Conservation (phyloP, 2,329 filamentous ascomycete genomes). For the Ceratocystis destructans region DNA sequence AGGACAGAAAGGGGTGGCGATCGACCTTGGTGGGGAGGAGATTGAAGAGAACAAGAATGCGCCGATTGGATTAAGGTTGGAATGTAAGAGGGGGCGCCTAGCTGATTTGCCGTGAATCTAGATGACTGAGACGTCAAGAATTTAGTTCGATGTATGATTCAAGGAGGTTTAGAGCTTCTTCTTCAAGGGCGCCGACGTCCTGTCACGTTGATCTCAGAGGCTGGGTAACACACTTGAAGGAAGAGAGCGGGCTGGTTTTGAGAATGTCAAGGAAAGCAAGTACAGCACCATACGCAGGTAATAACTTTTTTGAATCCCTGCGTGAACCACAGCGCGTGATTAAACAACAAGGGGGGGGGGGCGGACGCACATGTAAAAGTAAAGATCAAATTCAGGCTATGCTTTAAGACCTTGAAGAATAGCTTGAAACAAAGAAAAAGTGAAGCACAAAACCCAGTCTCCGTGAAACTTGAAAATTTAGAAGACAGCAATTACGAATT, state of each 20-base stretch:
- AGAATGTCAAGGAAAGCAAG: not conserved
- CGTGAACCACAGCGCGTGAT: not conserved
- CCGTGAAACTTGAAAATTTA: too few species aligned
- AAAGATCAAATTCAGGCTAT: not conserved
- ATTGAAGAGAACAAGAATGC: not conserved
- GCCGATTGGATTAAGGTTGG: not conserved
- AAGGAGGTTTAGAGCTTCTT: not conserved
- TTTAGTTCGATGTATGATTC: not conserved
- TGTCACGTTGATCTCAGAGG: not conserved
- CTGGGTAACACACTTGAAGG: not conserved
- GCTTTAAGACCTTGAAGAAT: not conserved
- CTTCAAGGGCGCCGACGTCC: not conserved
- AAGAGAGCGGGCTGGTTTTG: not conserved
- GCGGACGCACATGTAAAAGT: not conserved
- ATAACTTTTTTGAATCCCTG: not conserved
- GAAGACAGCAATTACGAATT: too few species aligned
- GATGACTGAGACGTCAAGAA: not conserved
- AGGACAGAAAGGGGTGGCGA: not conserved
- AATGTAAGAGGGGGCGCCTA: not conserved
- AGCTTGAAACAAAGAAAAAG: not conserved
- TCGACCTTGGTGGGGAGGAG: not conserved
- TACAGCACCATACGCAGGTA: not conserved
- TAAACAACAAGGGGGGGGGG: not conserved
- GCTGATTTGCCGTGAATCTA: not conserved
- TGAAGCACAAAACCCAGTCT: not conserved